These are phyloP conservation scores for sunflower (Helianthus annuus) DNA, from an alignment of 129 eudicot genomes.

Conservation along the genomic window HanXRQr2.0-SUNRISE NC_035447.2:169948713-169949212, in stretches of 20 bases:
- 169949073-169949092: slow-evolving; percentile 97
- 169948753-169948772: no score
- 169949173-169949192: slow-evolving; percentile 95
- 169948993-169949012: slow-evolving; percentile 99
- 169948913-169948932: no score
- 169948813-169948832: no score
- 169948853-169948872: no score
- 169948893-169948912: no score
- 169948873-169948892: no score
- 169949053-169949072: slow-evolving; percentile 95
- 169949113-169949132: background rate
- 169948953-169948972: background rate
- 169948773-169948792: no score
- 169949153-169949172: background rate
- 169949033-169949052: slow-evolving; percentile 94
- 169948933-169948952: no score
- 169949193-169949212: slow-evolving; percentile 97
- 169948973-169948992: slow-evolving; percentile 11
- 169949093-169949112: slow-evolving; percentile 61
- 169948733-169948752: no score
- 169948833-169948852: no score
- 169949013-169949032: slow-evolving; percentile 96
- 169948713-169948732: no score
- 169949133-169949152: background rate
- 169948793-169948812: no score